A percentile compares a stretch with the other conserved stretches of the same genome.
Evolutionary conservation across 257 asterid species (phyloP).

Genomic region (Sherardia arvensis): DNA sequence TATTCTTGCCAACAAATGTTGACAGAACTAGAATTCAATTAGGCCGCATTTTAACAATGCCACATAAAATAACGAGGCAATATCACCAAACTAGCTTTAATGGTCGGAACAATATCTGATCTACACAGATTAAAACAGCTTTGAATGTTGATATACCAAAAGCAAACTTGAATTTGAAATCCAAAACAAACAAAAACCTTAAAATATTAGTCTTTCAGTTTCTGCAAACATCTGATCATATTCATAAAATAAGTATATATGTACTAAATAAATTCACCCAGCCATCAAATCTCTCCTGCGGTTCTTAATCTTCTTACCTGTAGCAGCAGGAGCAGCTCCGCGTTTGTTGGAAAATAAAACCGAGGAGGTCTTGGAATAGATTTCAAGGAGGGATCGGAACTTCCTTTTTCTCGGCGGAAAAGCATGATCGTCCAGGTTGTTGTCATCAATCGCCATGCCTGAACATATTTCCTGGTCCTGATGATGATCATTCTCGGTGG

Average conservation of each 20-base stretch:
- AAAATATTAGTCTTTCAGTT: background rate
- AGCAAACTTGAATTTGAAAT: background rate
- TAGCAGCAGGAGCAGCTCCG: no score
- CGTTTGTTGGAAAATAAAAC: background rate
- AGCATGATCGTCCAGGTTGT: constrained; percentile 15
- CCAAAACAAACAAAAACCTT: background rate
- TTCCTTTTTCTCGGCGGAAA: constrained; percentile 24
- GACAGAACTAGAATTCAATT: background rate
- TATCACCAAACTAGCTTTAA: no score
- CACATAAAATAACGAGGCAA: background rate
- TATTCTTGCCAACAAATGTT: background rate
- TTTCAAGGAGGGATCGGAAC: constrained; percentile 38
- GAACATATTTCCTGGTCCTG: constrained; percentile 41
- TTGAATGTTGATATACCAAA: background rate
- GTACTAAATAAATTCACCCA: background rate
- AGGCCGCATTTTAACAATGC: background rate
- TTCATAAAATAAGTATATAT: background rate
- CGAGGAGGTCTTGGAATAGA: constrained; percentile 33
- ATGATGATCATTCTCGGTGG: constrained; percentile 10
- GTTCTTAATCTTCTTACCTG: no score
- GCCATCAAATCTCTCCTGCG: background rate
- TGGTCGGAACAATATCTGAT: background rate
- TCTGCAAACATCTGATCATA: background rate
- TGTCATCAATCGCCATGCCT: constrained; percentile 2
- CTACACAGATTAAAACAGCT: background rate